These are phyloP conservation scores for Yamadazyma mexicana DNA, from an alignment of 1,139 yeast species.

Conservation along the genomic window DNA sequence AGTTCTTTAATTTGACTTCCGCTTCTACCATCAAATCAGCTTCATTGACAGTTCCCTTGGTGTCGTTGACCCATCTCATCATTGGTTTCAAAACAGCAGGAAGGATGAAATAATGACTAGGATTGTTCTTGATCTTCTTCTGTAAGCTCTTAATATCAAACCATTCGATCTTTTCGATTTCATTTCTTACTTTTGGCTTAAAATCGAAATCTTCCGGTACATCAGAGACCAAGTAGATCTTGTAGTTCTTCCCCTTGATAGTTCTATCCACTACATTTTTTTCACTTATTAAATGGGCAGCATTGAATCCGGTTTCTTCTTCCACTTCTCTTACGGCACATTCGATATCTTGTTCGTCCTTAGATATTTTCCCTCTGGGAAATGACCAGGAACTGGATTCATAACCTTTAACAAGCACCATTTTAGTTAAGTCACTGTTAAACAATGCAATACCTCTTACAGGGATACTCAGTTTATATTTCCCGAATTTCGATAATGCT, in stretches of 20 bases:
- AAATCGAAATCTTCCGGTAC: slow-evolving; percentile 78
- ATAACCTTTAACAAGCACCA: slow-evolving; percentile 81
- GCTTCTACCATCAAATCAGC: slow-evolving; percentile 56
- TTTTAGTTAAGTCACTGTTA: slow-evolving; percentile 67
- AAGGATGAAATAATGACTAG: slow-evolving; percentile 56
- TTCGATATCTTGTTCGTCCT: slow-evolving; percentile 84
- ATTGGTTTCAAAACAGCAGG: slow-evolving; percentile 63
- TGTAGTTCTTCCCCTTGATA: slow-evolving; percentile 79
- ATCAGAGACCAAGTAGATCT: slow-evolving; percentile 74
- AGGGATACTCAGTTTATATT: slow-evolving; percentile 87
- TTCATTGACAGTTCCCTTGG: slow-evolving; percentile 54
- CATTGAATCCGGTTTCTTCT: slow-evolving; percentile 96
- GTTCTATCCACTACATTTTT: slow-evolving; percentile 81
- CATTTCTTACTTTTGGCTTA: slow-evolving; percentile 82
- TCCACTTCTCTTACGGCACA: slow-evolving; percentile 94
- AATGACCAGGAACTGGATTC: slow-evolving; percentile 91
- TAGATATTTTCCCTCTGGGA: slow-evolving; percentile 95
- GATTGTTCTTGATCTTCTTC: slow-evolving; percentile 39
- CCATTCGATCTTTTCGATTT: slow-evolving; percentile 63
- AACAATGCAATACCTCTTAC: slow-evolving; percentile 95
- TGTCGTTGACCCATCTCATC: slow-evolving; percentile 53
- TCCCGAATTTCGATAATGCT: slow-evolving; percentile 74
- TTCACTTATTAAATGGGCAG: slow-evolving; percentile 62
- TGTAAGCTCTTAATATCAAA: slow-evolving; percentile 38
- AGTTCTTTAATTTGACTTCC: slow-evolving; percentile 60